Conservation (phyloP, 2,329 filamentous ascomycete genomes). For the Alternaria gaisen region DNA sequence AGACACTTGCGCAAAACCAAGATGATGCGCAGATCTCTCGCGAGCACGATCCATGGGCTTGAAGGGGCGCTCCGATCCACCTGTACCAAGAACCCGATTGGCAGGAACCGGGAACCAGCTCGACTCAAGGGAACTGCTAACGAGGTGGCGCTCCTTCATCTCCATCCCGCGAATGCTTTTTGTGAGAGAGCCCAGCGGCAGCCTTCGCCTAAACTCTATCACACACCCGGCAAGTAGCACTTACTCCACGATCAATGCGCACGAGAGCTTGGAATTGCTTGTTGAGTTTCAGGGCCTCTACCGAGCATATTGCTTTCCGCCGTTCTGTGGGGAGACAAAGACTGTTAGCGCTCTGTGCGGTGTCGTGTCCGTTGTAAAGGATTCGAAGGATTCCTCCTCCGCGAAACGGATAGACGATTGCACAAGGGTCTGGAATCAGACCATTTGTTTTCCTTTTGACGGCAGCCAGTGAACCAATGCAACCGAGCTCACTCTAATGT, state of each 20-base stretch:
- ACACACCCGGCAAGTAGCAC: slow-evolving; percentile 6
- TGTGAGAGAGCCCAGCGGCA: slow-evolving; percentile 18
- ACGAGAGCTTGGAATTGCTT: slow-evolving; percentile 13
- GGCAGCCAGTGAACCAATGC: slow-evolving; percentile 11
- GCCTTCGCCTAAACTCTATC: slow-evolving; percentile 24
- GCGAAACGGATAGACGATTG: slow-evolving; percentile 12
- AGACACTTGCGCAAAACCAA: slow-evolving; percentile 25
- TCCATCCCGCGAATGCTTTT: slow-evolving; percentile 18
- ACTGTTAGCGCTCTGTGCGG: slow-evolving; percentile 4
- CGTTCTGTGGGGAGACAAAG: neutral
- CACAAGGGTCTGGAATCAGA: slow-evolving; percentile 18
- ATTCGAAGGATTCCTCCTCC: slow-evolving; percentile 13
- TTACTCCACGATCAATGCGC: slow-evolving; percentile 1
- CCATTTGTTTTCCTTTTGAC: slow-evolving; percentile 24
- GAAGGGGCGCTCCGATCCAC: slow-evolving; percentile 20
- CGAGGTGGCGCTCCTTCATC: slow-evolving; percentile 13
- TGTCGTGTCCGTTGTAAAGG: slow-evolving; percentile 9
- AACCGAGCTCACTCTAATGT: slow-evolving; percentile 19
- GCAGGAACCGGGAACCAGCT: slow-evolving; percentile 5
- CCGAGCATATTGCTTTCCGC: slow-evolving; percentile 15
- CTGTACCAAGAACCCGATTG: slow-evolving; percentile 16
- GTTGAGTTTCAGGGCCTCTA: slow-evolving; percentile 1
- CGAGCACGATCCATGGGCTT: slow-evolving; percentile 18
- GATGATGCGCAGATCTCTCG: slow-evolving; percentile 26
- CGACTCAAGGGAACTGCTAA: slow-evolving; percentile 10